Conservation (phyloP, 2,329 filamentous ascomycete species). For the Ophiostoma piceae region DNA sequence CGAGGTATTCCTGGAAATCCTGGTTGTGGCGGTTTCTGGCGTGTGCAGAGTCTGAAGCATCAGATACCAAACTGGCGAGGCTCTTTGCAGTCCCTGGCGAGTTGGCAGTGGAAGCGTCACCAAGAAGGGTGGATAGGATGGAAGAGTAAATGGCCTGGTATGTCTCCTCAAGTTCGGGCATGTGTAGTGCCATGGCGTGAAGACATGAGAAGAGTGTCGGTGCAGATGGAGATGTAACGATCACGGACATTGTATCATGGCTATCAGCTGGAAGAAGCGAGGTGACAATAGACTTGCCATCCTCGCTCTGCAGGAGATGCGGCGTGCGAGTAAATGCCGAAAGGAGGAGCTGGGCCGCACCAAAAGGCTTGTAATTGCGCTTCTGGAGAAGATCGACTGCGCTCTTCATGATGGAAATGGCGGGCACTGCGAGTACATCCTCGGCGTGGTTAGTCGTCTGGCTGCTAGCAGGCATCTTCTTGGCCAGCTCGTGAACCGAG, state of each 20-base stretch:
- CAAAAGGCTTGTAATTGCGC: conserved; percentile 54
- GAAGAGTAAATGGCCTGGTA: conserved; percentile 33
- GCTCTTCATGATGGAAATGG: conserved; percentile 32
- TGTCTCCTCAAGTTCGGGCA: conserved; percentile 35
- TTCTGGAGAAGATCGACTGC: conserved; percentile 42
- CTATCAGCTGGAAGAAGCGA: conserved; percentile 47
- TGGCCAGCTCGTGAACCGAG: conserved; percentile 36
- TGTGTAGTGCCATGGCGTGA: conserved; percentile 45
- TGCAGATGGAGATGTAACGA: conserved; percentile 65
- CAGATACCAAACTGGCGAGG: conserved; percentile 45
- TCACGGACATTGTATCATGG: conserved; percentile 48
- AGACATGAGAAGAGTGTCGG: conserved; percentile 62
- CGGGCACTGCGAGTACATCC: conserved; percentile 31
- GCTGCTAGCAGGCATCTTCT: conserved; percentile 16
- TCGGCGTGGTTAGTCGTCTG: conserved; percentile 21
- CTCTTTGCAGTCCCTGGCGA: conserved; percentile 34
- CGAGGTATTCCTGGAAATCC: conserved; percentile 46
- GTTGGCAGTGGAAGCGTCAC: neutral
- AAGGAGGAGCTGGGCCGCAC: conserved; percentile 45
- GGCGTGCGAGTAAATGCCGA: conserved; percentile 40
- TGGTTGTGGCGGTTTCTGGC: conserved; percentile 37
- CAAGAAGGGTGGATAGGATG: conserved; percentile 42
- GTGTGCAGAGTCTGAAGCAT: conserved; percentile 35
- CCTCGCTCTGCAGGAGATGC: conserved; percentile 36
- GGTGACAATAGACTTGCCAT: conserved; percentile 36